These are phyloP conservation scores for Ophiostoma piceae DNA, from an alignment of 2,329 filamentous ascomycete species.

Conservation along the genomic window DNA sequence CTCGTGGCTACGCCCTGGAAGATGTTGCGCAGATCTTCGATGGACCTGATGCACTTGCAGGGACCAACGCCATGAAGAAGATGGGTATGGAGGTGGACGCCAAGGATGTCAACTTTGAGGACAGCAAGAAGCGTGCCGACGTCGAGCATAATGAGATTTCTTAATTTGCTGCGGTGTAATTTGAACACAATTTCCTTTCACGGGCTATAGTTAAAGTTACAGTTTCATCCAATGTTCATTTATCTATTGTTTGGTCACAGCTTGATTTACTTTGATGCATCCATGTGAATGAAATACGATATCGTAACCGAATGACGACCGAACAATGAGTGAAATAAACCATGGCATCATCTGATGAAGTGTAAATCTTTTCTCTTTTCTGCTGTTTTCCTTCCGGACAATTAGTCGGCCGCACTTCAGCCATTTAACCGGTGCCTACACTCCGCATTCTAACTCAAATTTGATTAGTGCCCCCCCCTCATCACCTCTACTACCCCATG, in stretches of 20 bases:
- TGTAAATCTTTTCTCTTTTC: neutral
- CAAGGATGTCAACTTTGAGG: neutral
- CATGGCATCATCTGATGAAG: neutral
- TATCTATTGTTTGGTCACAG: neutral
- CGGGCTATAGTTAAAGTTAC: neutral
- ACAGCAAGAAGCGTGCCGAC: neutral
- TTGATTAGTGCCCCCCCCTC: neutral
- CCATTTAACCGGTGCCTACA: neutral
- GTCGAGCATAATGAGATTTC: constrained; percentile 18
- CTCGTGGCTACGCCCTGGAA: constrained; percentile 22
- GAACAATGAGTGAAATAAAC: neutral
- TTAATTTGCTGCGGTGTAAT: neutral
- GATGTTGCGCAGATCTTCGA: constrained; percentile 49
- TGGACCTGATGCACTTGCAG: constrained; percentile 15
- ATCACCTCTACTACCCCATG: neutral
- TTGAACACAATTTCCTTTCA: neutral
- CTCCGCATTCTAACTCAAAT: neutral
- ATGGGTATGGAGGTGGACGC: constrained; percentile 17
- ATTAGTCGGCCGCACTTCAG: neutral
- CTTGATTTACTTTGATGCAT: neutral
- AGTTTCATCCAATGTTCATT: neutral
- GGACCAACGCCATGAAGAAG: constrained; percentile 18
- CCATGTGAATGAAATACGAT: neutral
- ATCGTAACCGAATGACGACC: neutral
- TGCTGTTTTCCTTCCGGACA: neutral